Evolutionary conservation across 2,329 filamentous ascomycete genomes (phyloP).

Genomic region (Arthrobotrys pseudoclavata): DNA sequence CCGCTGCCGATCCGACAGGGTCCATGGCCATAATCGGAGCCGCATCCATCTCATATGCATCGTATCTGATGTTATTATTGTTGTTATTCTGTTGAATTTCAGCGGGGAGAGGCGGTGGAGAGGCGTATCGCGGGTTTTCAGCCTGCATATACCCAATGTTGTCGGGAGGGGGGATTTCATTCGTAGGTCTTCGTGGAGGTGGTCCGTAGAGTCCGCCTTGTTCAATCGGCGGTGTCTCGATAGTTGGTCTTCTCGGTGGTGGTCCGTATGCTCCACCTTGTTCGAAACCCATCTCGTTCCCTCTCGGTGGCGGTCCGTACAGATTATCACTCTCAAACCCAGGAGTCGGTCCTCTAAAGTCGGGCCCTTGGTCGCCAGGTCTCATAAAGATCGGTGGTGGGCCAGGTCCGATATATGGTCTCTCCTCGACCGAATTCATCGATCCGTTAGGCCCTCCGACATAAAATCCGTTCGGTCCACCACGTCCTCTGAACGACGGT

Average conservation of each 20-base stretch:
- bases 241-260: slow-evolving; percentile 35
- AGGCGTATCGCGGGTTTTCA: slow-evolving; percentile 56
- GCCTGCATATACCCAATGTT: slow-evolving; percentile 33
- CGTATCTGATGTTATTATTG: slow-evolving; percentile 27
- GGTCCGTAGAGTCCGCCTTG: slow-evolving; percentile 47
- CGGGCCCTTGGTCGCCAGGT: slow-evolving; percentile 41
- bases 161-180: slow-evolving; percentile 39
- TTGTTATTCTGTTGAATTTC: background rate
- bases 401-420: slow-evolving; percentile 60
- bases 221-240: slow-evolving; percentile 41
- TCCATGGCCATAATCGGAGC: slow-evolving; percentile 44
- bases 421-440: slow-evolving; percentile 52
- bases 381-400: slow-evolving; percentile 56
- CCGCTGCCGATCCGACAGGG: slow-evolving; percentile 38
- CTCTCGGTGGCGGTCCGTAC: slow-evolving; percentile 55
- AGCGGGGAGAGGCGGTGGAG: slow-evolving; percentile 29
- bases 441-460: slow-evolving; percentile 53
- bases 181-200: slow-evolving; percentile 54
- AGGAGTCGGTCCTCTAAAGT: slow-evolving; percentile 21
- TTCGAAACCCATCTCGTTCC: slow-evolving; percentile 36
- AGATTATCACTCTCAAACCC: slow-evolving; percentile 55
- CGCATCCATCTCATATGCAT: slow-evolving; percentile 58
- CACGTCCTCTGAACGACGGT: slow-evolving; percentile 49
- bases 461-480: slow-evolving; percentile 57
- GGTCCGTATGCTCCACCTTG: slow-evolving; percentile 44